Evolutionary conservation across 305 asterid species (phyloP), one percentile per base, ranked within the genome.

Genomic region (Fraxinus sp.): DNA sequence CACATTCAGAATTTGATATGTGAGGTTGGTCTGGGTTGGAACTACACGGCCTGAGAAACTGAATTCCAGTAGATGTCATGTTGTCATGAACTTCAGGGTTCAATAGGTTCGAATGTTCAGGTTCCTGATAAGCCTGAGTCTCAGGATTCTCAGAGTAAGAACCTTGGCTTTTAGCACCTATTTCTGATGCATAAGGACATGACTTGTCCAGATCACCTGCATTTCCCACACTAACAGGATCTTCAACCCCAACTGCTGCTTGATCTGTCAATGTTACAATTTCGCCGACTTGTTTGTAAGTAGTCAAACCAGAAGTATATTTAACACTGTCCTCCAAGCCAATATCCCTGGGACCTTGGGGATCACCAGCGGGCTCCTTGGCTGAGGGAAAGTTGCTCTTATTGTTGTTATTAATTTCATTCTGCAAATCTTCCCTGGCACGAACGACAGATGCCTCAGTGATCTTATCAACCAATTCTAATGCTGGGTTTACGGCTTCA

Each of bases 21-120:
- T 86, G 91, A 75, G 78, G 85, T 26, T 87, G 90, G 80, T 81
- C 88, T 85, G 79, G 73, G 81, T 37, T 74, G 79, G 94, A 78
- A 83, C 79, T 89, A 80, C 93, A 95, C 70, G 89, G 93, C 86
- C 86, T 89, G 81, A 90, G 90, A 83, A 86, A 11, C 41, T 62
- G 82, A 78, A 83, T 82, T 68, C 86, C 91, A 81, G 77, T 80
- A 37, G 81, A 79, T 73, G 82, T n/a, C 78, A 80, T 87, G 79
- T 79, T 83, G 70, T 85, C 90, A 76, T 77, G 82, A 80, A 84
- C 80, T 76, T 78, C 83, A 70, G 64, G 84, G 75, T 86, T 83
- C 71, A 82, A 77, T 59, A 81, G 66, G 6, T 85, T 80, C 1
- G 83, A 76, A 78, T 85, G 79, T 9, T 78, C 37, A 36, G 83